phyloP scores from a whole-genome alignment of 1,284 basidiomycete genomes.

The Peniophora sp. region DNA sequence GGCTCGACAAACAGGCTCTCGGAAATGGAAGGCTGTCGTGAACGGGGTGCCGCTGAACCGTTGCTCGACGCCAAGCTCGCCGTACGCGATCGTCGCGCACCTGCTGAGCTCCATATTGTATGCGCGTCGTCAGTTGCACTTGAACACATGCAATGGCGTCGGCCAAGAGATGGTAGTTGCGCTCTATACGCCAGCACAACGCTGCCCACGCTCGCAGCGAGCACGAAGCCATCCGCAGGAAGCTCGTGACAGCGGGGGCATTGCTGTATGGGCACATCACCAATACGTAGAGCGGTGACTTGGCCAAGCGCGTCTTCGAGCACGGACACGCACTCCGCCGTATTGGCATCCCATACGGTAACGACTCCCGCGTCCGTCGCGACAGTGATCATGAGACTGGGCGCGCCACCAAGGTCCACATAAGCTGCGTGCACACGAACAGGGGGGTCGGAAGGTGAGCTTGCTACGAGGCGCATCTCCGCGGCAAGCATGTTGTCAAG shows the following conservation, averaged over 20 bases:
- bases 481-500: conserved; percentile 27
- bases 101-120: conserved; percentile 32
- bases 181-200: conserved; percentile 54
- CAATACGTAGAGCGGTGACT: conserved; percentile 45
- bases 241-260: conserved; percentile 65
- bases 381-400: conserved; percentile 44
- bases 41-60: conserved; percentile 34
- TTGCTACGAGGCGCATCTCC: conserved; percentile 45
- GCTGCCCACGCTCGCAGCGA: conserved; percentile 56
- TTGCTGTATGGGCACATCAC: conserved; percentile 33
- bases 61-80: conserved; percentile 45
- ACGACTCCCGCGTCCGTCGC: conserved; percentile 62
- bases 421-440: conserved; percentile 43
- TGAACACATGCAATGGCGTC: conserved; percentile 49
- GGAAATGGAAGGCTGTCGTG: conserved; percentile 31
- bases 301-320: conserved; percentile 51
- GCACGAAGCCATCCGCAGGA: conserved; percentile 51
- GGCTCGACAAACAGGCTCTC: conserved; percentile 35
- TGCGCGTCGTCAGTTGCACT: conserved; percentile 24
- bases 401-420: conserved; percentile 40
- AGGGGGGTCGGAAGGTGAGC: conserved; percentile 47
- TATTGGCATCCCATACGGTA: conserved; percentile 60
- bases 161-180: conserved; percentile 48
- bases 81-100: conserved; percentile 51
- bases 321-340: conserved; percentile 50